phyloP scores from a whole-genome alignment of 257 asterid species.

The Solanum bulbocastanum region DNA sequence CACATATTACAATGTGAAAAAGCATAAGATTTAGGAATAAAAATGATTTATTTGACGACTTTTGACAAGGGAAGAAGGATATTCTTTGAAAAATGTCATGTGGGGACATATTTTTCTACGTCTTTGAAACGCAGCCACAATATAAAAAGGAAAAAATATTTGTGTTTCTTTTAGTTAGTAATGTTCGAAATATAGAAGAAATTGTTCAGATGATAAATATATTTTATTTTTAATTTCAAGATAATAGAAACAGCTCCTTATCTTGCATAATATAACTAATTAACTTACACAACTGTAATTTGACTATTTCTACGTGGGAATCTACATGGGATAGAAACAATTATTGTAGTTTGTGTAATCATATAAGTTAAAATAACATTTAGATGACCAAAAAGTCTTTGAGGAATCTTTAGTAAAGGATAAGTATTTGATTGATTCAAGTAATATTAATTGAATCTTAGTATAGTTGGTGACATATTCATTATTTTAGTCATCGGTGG shows the following conservation, averaged over 20 bases:
- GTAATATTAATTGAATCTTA: not conserved
- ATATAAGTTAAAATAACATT: not conserved
- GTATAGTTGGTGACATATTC: not conserved
- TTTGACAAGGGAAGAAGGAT: not conserved
- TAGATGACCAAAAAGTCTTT: not conserved
- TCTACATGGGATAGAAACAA: not conserved
- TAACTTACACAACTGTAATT: not conserved
- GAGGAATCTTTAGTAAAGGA: not conserved
- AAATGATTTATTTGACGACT: not conserved
- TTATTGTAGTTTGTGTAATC: not conserved
- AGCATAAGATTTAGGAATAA: not conserved
- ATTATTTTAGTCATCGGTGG: not conserved
- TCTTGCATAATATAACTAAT: not conserved
- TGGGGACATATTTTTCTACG: not conserved
- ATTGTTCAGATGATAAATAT: not conserved
- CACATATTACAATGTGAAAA: not conserved
- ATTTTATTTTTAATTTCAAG: not conserved
- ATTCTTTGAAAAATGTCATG: not conserved
- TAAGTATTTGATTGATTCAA: not conserved
- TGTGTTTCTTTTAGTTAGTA: not conserved
- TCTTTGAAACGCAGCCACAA: not conserved
- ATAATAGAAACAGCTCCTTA: not conserved
- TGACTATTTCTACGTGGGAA: not conserved
- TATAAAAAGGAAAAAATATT: not conserved
- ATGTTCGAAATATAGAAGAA: accelerated